phyloP scores from a whole-genome alignment of 1,284 basidiomycete species.

The Tylopilus sp. region DNA sequence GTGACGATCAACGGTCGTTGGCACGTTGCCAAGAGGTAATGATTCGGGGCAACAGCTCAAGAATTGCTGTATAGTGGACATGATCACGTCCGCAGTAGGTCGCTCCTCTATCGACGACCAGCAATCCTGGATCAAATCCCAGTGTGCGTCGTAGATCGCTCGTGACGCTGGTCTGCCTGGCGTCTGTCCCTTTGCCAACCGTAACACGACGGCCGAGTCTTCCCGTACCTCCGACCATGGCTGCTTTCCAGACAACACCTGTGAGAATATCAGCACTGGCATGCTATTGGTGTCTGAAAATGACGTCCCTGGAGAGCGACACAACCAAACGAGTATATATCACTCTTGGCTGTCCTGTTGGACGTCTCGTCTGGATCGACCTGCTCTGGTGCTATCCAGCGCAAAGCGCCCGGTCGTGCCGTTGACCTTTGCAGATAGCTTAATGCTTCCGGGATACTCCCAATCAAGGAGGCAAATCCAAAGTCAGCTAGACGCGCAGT shows the following conservation, averaged over 20 bases:
- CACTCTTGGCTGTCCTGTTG: background rate
- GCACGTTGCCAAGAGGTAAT: background rate
- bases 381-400: background rate
- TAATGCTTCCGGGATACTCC: background rate
- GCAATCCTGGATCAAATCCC: conserved; percentile 11
- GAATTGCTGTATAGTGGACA: background rate
- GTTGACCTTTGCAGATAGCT: background rate
- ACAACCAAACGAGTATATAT: conserved; percentile 14
- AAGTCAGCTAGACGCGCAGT: background rate
- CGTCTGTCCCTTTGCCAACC: background rate
- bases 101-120: conserved; percentile 6
- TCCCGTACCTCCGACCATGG: conserved; percentile 6
- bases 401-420: background rate
- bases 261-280: background rate
- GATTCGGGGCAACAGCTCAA: background rate
- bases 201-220: background rate
- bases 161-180: conserved; percentile 1
- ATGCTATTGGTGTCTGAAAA: accelerated
- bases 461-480: background rate
- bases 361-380: background rate
- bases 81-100: background rate
- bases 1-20: background rate
- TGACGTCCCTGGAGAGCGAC: conserved; percentile 3
- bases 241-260: conserved; percentile 9
- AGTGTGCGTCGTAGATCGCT: conserved; percentile 3